phyloP scores from a whole-genome alignment of 1,284 basidiomycete species.

The Tilletia caries region DNA sequence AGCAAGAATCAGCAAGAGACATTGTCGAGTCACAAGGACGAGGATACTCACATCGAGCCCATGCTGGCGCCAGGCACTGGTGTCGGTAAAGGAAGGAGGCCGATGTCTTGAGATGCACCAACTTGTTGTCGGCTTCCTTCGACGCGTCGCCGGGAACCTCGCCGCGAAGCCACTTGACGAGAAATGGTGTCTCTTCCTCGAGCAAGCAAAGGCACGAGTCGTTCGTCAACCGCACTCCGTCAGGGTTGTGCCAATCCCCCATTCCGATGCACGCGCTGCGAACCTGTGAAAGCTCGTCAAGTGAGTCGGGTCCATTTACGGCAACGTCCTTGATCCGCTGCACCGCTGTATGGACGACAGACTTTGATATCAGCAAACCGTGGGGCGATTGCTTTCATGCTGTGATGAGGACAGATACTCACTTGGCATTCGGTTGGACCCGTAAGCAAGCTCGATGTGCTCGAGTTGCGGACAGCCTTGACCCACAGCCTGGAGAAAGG shows the following conservation, averaged over 20 bases:
- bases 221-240: background rate
- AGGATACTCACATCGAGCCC: constrained; percentile 1
- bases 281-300: background rate
- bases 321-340: background rate
- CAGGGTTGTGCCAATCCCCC: background rate
- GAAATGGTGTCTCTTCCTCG: background rate
- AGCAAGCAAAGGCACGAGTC: background rate
- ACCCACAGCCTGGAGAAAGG: background rate
- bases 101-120: constrained; percentile 4
- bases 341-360: background rate
- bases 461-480: background rate
- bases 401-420: background rate
- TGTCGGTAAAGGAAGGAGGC: background rate
- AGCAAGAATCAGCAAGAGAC: no score
- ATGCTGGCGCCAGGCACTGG: background rate
- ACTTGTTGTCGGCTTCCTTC: background rate
- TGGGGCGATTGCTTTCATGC: background rate
- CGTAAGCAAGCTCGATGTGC: constrained; percentile 8
- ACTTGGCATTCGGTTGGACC: background rate
- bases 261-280: constrained; percentile 3
- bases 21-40: background rate
- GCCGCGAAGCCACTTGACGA: constrained; percentile 7
- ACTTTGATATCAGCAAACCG: background rate
- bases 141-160: background rate
- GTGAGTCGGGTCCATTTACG: constrained; percentile 3